Evolutionary conservation across 1,139 yeast species (phyloP), one percentile per base, ranked within the genome.

Genomic region (Scheffersomyces illinoinensis): DNA sequence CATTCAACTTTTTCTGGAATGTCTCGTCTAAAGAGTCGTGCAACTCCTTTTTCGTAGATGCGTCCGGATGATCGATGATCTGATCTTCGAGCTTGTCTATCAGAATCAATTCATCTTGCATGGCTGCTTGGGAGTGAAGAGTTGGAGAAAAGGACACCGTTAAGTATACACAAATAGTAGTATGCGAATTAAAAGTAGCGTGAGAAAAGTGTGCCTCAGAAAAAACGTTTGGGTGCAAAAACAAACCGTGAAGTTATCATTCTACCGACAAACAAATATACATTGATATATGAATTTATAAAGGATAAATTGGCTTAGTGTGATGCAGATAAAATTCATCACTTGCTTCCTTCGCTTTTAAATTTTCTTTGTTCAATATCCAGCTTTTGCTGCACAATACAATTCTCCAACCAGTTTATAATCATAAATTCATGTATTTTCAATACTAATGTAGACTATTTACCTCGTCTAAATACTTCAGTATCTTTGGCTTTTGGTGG

Each of bases 21-120:
- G 84, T 77, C 62, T 79, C 82, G 62, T 81, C 84, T 12, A 78
- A 66, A 0, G 78, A 70, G 12, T 73, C 77, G 24, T 62, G 71
- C 57, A 76, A 72, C 54, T 67, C 81, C 55, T 66, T 72, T 57
- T 69, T 67, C 4, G 84, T 77, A n/a, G 66, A 60, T 1, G 76
- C 78, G 62, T 79, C 82, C 0, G 84, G 83, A 64, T 81, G 79
- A 62, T 81, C 85, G 12, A 81, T 81, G 60, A 81, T 71, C 68
- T 77, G 81, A 62, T 81, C 85, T 62, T 81, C 85, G 19, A 81
- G 68, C 61, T 74, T 71, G 63, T 81, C 85, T 18, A 81, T 77
- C 78, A 77, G 81, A 43, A 73, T 72, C 55, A 68, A 71, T 56
- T 77, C 80, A 54, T 77, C 75, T 64, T 75, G 76, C 79, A 76